Conservation (phyloP, 441 rosid genomes). For the Pelargonium australe region DNA sequence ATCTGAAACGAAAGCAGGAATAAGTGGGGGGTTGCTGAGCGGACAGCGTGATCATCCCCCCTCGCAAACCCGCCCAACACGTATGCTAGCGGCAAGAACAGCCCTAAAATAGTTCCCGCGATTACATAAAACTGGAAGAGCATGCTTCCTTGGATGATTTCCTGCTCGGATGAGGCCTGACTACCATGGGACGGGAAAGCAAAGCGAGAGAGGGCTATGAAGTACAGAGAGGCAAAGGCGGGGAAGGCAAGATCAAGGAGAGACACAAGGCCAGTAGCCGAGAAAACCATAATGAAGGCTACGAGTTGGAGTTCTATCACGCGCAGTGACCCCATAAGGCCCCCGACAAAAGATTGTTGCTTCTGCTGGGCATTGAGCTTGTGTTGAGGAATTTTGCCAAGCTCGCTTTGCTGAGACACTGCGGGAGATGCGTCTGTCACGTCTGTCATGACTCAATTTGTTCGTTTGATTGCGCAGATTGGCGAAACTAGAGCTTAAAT, state of each 20-base stretch:
- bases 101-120: conserved; percentile 64
- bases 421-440: not conserved
- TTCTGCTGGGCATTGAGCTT: no score
- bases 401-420: not conserved
- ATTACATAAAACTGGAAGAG: conserved; percentile 56
- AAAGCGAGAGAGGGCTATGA: not conserved
- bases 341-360: not conserved
- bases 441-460: not conserved
- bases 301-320: not conserved
- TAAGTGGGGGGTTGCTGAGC: conserved; percentile 75
- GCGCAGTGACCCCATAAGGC: not conserved
- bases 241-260: conserved; percentile 3
- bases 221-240: not conserved
- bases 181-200: conserved; percentile 27
- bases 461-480: not conserved
- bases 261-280: not conserved
- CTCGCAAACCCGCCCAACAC: conserved; percentile 88
- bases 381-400: not conserved
- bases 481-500: not conserved
- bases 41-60: conserved; percentile 67
- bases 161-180: conserved; percentile 29
- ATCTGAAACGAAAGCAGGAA: conserved; percentile 83
- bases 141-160: conserved; percentile 50
- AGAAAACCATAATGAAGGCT: conserved; percentile 1
- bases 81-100: conserved; percentile 74